Evolutionary conservation across 2,329 filamentous ascomycete species (phyloP).

Genomic region (Phyllosticta citriasiana): DNA sequence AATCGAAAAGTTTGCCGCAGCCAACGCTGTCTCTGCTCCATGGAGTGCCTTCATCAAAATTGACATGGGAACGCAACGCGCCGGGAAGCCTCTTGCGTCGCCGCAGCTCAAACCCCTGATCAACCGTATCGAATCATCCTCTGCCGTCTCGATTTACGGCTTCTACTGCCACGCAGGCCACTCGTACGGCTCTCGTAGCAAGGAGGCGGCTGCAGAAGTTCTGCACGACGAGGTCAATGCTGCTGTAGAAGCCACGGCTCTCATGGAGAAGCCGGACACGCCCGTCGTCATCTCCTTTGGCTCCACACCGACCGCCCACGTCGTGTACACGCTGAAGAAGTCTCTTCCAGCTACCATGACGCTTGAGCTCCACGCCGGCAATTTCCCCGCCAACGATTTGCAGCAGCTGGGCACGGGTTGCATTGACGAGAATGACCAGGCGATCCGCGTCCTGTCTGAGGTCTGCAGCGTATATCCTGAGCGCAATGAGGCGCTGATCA

Average conservation of each 20-base stretch:
- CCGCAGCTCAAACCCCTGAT: constrained; percentile 1
- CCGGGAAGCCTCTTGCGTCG: constrained; percentile 3
- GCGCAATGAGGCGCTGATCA: constrained; percentile 7
- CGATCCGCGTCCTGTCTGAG: constrained; percentile 6
- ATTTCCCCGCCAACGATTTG: constrained; percentile 9
- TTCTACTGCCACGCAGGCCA: constrained; percentile 11
- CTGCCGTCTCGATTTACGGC: constrained; percentile 6
- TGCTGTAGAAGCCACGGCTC: background rate
- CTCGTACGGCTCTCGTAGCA: background rate
- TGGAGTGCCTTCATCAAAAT: constrained; percentile 10
- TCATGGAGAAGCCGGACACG: background rate
- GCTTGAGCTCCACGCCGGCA: constrained; percentile 8
- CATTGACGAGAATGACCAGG: background rate
- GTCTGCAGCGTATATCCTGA: constrained; percentile 8
- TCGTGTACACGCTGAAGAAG: constrained; percentile 1
- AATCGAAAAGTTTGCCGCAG: background rate
- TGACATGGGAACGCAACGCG: constrained; percentile 9
- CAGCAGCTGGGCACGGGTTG: constrained; percentile 9
- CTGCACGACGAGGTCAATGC: constrained; percentile 5
- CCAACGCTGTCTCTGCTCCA: background rate
- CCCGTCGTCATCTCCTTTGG: constrained; percentile 2
- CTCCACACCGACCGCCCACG: constrained; percentile 8
- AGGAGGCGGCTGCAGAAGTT: background rate
- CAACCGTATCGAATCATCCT: background rate
- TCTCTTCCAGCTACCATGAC: background rate